Evolutionary conservation across 2,329 filamentous ascomycete genomes (phyloP), one percentile per base, ranked within the genome.

Genomic region (Sarocladiaceae sp.): DNA sequence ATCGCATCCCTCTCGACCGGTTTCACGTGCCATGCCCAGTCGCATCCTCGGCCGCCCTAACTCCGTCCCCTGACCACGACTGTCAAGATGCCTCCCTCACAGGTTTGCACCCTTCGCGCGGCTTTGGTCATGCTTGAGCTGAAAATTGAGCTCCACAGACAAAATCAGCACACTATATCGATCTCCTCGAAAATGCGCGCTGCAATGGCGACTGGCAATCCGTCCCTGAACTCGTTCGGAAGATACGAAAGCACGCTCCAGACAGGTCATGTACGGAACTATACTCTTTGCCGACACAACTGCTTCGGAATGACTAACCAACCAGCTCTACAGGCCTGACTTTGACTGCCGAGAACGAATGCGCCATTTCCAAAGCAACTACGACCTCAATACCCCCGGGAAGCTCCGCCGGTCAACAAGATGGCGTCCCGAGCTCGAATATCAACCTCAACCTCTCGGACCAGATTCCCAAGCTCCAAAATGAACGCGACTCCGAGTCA

Each of bases 211-310:
- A 85, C 67, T 99, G 94, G 94, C 78, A 84, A 59, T 83, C 88
- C 26, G 80, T 97, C 26, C 89, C 90, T 23, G 93, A 97, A 72
- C 80, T 96, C 57, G 86, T 94, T 62, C 84, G 93, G 67, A 99
- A 99, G 72, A 81, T 97, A 63, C 88, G 87, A 64, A 97, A 99
- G 71, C 93, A 99, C 79, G 89, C 91, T 61, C 87, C 91, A 36
- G 82, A 88, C 55, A 83, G 89, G 68, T 82, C 82, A 71, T 96
- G 93, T 97, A 86, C 62, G 82, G 65, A 53, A 18, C n/a, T 11
- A 46, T 28, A 7, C 18, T 15, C 17, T 23, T 22, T 25, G n/a
- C 29, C 12, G 11, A 7, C 5, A 10, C 26, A 26, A 33, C 11
- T 20, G 44, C n/a, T 18, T 29, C 39, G 29, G 31, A 18, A 17